phyloP scores from a whole-genome alignment of 1,284 basidiomycete genomes.

The Cryptococcus sp. region DNA sequence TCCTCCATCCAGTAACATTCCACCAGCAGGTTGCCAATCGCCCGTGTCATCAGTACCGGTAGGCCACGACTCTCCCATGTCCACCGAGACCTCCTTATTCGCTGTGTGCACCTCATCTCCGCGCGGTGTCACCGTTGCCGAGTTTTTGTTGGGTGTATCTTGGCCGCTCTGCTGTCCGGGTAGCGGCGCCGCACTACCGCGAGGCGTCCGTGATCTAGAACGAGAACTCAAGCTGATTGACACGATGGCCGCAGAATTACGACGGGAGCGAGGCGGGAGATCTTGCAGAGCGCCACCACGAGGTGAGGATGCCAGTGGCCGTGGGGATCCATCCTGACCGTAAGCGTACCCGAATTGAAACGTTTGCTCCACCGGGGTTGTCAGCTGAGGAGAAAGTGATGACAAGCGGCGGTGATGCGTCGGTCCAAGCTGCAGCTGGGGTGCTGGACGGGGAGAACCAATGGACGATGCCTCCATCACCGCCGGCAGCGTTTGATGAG shows the following conservation, averaged over 20 bases:
- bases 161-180: constrained; percentile 31
- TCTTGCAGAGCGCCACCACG: constrained; percentile 20
- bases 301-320: constrained; percentile 27
- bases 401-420: constrained; percentile 11
- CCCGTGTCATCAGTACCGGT: constrained; percentile 39
- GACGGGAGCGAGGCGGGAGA: constrained; percentile 32
- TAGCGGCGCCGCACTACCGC: constrained; percentile 26
- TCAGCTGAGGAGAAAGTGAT: constrained; percentile 25
- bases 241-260: constrained; percentile 47
- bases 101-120: constrained; percentile 15
- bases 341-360: constrained; percentile 16
- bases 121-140: constrained; percentile 28
- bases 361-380: constrained; percentile 31
- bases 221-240: constrained; percentile 46
- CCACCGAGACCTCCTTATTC: constrained; percentile 16
- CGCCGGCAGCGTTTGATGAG: constrained; percentile 15
- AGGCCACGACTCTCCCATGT: constrained; percentile 32
- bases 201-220: constrained; percentile 45
- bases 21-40: constrained; percentile 47
- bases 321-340: constrained; percentile 8
- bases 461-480: constrained; percentile 15
- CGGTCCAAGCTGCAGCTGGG: constrained; percentile 14
- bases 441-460: constrained; percentile 9
- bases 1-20: constrained; percentile 40
- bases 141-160: constrained; percentile 37